These are phyloP conservation scores for Fraxinus quadrangulata DNA, from an alignment of 257 asterid genomes.

Conservation along the genomic window DNA sequence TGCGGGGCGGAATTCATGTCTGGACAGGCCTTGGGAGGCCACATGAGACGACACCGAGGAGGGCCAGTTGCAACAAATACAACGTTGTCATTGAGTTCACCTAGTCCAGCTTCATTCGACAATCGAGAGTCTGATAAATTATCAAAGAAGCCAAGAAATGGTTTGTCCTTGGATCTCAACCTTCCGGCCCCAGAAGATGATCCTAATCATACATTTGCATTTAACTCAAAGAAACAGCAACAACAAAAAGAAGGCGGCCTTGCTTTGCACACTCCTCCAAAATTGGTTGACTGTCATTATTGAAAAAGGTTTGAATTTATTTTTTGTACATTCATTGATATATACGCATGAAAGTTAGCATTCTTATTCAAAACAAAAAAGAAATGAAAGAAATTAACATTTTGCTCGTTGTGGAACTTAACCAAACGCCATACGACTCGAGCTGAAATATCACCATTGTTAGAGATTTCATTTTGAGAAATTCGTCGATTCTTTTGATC, in stretches of 20 bases:
- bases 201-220: conserved; percentile 33
- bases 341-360: neutral
- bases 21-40: conserved; percentile 75
- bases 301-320: conserved; percentile 28
- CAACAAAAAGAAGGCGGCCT: conserved; percentile 21
- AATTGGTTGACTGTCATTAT: conserved; percentile 47
- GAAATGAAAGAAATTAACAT: too few relatives aligned
- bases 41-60: conserved; percentile 66
- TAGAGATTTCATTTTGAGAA: neutral
- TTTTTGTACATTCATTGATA: neutral
- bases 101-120: conserved; percentile 28
- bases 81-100: conserved; percentile 35
- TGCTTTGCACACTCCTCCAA: conserved; percentile 43
- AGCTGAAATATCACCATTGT: neutral
- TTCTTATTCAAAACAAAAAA: too few relatives aligned
- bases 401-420: neutral
- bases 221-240: conserved; percentile 25
- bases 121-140: conserved; percentile 33
- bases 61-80: conserved; percentile 35
- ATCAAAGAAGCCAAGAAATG: conserved; percentile 30
- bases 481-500: conserved; percentile 16
- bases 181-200: conserved; percentile 72
- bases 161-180: conserved; percentile 70
- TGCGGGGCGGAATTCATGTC: conserved; percentile 69
- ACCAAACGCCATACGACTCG: neutral